Base-by-base conservation (phyloP, 2,329 filamentous ascomycete species). In the Blastomyces percursus region DNA sequence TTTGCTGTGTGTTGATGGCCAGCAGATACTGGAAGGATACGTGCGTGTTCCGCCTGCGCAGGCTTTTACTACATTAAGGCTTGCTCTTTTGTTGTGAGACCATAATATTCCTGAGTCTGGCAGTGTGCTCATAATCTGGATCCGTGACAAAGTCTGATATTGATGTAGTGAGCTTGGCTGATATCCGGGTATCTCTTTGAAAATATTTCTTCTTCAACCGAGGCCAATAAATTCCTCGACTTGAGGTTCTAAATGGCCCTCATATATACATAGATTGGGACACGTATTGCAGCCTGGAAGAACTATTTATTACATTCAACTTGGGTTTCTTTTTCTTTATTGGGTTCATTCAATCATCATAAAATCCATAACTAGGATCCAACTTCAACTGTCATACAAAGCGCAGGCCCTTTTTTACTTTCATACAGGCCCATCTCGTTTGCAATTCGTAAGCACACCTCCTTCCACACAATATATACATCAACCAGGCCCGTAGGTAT, bases 391-490 rank as follows among this genome's bases (percentile, higher is more conserved):
- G 67, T 65, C 19, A 73, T 57, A 66, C 70, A 73, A 46, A 77
- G 65, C 42, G 69, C 73, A 38, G 70, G 73, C 12, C 73, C 71
- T 35, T 71, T 72, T 52, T 66, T 67, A 12, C 76, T 79, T 63
- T 79, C 75, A 64, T 75, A 77, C 59, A 80, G 67, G 0, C 78
- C 78, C 69, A 77, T 76, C 16, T 74, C 72, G 51, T 72, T 79
- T 64, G 78, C 76, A 21, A 71, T 71, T 9, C 79, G 72, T 59
- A 80, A 71, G 56, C 73, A 73, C 14, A 78, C 69, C 30, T 78
- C 74, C 51, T 74, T 73, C 63, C 75, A 66, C 50, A 68, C 66
- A 11, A 78, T 74, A 9, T 69, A 64, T 3, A 74, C 66, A 32
- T 69, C 68, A 8, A 74, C 66, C 52, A 71, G 62, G 8, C 71